Evolutionary conservation across 139 green algal species (phyloP), one percentile per base, ranked within the genome.

Genomic region (Microglena sp.): DNA sequence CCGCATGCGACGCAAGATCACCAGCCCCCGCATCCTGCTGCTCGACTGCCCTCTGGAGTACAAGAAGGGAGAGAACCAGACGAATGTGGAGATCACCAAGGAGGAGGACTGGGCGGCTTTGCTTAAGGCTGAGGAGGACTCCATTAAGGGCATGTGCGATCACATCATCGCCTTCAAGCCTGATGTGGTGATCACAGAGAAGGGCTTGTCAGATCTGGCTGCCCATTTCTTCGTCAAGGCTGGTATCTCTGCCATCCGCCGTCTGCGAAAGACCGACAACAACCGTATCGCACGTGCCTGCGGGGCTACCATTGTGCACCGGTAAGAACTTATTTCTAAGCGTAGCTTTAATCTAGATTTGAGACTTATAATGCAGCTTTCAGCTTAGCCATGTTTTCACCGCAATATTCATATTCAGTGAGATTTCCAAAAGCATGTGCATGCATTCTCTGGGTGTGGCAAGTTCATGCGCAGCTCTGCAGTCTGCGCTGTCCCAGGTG

Each of bases 21-120:
- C 74, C 40, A 96, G 96, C 75, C 94, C 94, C 0, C 82, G 94
- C 62, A 92, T 99, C 66, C 73, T 99, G 76, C 87, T 99, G 65
- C 73, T 99, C 72, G 94, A 99, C 69, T 99, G 91, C 81, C 91
- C 94, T 5, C 78, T 99, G 21, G 94, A 99, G 83, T 99, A 98
- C 87, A 98, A 99, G 78, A 99, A 99, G 82, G 90, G 90, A 11
- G 94, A 99, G 81, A 97, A 92, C 82, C 91, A 97, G 82, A 97
- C 94, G 2, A 96, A 95, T 64, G 93, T 99, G 65, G 94, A 99
- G 79, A 78, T 99, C n/a, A 86, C 77, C 22, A 91, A 89, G 68
- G 40, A 58, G 27, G 61, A 58, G 40, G 61, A 57, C 43, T 67
- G 86, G 79, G 84, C 86, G 1, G 75, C 79, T 3, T 80, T 99